Evolutionary conservation across 805 yeast species (phyloP).

Genomic region (Yarrowia keelungensis): DNA sequence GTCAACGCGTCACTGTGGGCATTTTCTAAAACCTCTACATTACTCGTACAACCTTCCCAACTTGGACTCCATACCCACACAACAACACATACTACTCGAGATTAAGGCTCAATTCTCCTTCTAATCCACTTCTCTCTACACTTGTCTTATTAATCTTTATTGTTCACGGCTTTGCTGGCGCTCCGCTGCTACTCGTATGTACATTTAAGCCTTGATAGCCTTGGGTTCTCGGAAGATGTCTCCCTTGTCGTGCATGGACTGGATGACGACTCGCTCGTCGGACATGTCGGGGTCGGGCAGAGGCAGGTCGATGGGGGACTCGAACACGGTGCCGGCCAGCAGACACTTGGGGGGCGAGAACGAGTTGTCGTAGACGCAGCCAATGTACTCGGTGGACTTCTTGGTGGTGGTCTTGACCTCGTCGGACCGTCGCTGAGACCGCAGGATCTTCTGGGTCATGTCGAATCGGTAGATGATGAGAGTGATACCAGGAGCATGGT

Average conservation of each 20-base stretch:
- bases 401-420: conserved; percentile 58
- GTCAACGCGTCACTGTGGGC: too few relatives aligned
- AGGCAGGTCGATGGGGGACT: conserved; percentile 52
- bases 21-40: too few relatives aligned
- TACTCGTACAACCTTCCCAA: too few relatives aligned
- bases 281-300: conserved; percentile 48
- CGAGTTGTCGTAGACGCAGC: conserved; percentile 64
- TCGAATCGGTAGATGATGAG: conserved; percentile 69
- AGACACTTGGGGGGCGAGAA: conserved; percentile 60
- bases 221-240: conserved; percentile 50
- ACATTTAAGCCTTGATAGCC: conserved; percentile 32
- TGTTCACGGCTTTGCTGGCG: too few relatives aligned
- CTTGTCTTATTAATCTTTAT: not conserved
- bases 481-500: conserved; percentile 60
- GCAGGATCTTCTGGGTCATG: conserved; percentile 65
- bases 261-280: conserved; percentile 44
- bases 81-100: too few relatives aligned
- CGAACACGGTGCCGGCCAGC: conserved; percentile 73
- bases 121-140: too few relatives aligned
- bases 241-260: conserved; percentile 51
- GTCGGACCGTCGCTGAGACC: conserved; percentile 55
- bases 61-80: too few relatives aligned
- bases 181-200: conserved; percentile 10
- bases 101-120: too few relatives aligned
- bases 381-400: conserved; percentile 66